Base-by-base conservation (phyloP, 345 rosid genomes). In the Gossypium raimondii region DNA sequence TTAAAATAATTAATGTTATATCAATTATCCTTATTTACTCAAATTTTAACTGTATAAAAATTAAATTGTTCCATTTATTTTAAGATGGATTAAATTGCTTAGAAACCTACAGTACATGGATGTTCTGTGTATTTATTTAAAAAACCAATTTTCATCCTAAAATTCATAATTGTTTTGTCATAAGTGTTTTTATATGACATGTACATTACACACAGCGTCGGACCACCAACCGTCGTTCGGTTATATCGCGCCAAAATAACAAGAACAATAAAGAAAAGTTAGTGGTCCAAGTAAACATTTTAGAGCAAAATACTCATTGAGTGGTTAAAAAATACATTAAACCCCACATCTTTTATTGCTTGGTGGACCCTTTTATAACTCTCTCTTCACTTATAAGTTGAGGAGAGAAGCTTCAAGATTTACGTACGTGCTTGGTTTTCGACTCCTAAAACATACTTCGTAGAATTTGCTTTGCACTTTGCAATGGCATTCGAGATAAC, bases 401-500 rank as follows among this genome's bases (percentile, higher is more conserved):
- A 70, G 38, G 24, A 48, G 17, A 14, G 11, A 14, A 41, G 60
- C 9, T 70, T 29, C 59, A 29, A 16, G 11, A 13, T 22, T 5
- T 2, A 0, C 55, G 60, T 59, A 25, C 14, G 41, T 8, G 17
- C n/a, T 58, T 17, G 3, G n/a, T 18, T 72, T 55, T 56, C 7
- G 9, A 9, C 25, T 71, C n/a, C 27, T 52, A 20, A 41, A 57
- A 10, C 4, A 22, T 22, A 6, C 17, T 44, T 24, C 11, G 9
- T 38, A 8, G 0, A 44, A 50, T 11, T 17, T 43, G 34, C 29
- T 11, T 17, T 43, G 38, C 29, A 11, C 1, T 22, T 22, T 57
- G 52, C 25, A 10, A 70, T 52, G 73, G 73, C 73, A 27, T 70
- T 70, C 24, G 16, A 29, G 60, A 51, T 61, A 11, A 89, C 97